Percentiles rank a stretch among this genome's conserved stretches.
Conservation (phyloP, 495 filamentous ascomycete genomes). For the Daldinia loculata region DNA sequence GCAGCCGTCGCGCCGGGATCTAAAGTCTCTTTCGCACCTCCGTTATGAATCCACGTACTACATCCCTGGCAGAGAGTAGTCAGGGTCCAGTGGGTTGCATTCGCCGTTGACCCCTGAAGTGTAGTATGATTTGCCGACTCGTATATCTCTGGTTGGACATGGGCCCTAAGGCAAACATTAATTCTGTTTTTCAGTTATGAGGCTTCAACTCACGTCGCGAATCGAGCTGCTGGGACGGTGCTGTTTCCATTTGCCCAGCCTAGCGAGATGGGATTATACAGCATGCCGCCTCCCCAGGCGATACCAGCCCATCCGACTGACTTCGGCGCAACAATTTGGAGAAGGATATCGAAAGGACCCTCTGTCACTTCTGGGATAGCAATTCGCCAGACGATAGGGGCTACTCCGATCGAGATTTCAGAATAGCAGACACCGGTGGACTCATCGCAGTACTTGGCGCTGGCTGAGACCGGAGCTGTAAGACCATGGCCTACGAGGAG, state of each 20-base stretch:
- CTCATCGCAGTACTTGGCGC: conserved; percentile 50
- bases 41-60: conserved; percentile 49
- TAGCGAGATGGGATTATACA: conserved; percentile 58
- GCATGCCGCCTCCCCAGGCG: conserved; percentile 62
- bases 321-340: conserved; percentile 56
- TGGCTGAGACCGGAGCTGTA: conserved; percentile 25
- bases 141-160: conserved; percentile 51
- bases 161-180: conserved; percentile 44
- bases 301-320: conserved; percentile 57
- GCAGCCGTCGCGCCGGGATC: conserved; percentile 50
- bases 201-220: conserved; percentile 51
- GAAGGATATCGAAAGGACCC: conserved; percentile 57
- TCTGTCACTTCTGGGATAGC: conserved; percentile 56
- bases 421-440: conserved; percentile 53
- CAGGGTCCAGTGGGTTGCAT: conserved; percentile 61
- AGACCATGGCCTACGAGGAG: conserved; percentile 22
- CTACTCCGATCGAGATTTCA: conserved; percentile 46
- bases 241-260: conserved; percentile 56
- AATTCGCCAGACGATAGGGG: conserved; percentile 53
- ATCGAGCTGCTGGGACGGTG: conserved; percentile 55
- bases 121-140: conserved; percentile 53
- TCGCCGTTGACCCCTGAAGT: conserved; percentile 54
- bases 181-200: not conserved
- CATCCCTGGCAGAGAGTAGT: conserved; percentile 56
- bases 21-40: conserved; percentile 39